Evolutionary conservation across 345 rosid genomes (phyloP).

Genomic region (Lagerstroemia speciosa): DNA sequence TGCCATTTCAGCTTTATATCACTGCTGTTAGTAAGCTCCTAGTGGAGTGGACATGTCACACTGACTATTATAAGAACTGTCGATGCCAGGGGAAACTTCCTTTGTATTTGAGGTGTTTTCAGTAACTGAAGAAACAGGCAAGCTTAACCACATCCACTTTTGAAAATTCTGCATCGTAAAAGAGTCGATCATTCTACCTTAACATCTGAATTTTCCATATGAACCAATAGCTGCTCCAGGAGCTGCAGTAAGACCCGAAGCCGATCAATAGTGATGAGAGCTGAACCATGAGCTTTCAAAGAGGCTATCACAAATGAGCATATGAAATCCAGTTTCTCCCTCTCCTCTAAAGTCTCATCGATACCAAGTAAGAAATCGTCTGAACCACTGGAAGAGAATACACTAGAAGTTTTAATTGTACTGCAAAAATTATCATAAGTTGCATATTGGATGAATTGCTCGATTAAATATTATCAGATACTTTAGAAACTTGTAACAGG

Average conservation of each 20-base stretch:
- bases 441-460: background rate
- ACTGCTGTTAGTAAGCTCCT: background rate
- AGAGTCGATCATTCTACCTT: slow-evolving; percentile 22
- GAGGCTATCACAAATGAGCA: slow-evolving; percentile 53
- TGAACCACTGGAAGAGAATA: slow-evolving; percentile 8
- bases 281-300: slow-evolving; percentile 71
- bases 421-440: background rate
- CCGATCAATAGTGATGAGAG: slow-evolving; percentile 46
- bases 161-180: background rate
- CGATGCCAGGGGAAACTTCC: background rate
- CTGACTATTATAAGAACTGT: background rate
- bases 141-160: background rate
- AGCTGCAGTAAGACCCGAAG: slow-evolving; percentile 57
- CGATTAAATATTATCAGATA: background rate
- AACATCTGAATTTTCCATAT: slow-evolving; percentile 40
- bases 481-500: background rate
- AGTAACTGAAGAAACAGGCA: background rate
- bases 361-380: slow-evolving; percentile 28
- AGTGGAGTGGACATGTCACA: background rate
- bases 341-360: slow-evolving; percentile 49
- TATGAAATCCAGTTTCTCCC: slow-evolving; percentile 57
- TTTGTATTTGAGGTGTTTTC: background rate
- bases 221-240: slow-evolving; percentile 47
- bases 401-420: background rate
- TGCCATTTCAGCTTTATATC: background rate